Base-by-base conservation (phyloP, 352 stramenopile genomes). In the Blastocystis sp. region DNA sequence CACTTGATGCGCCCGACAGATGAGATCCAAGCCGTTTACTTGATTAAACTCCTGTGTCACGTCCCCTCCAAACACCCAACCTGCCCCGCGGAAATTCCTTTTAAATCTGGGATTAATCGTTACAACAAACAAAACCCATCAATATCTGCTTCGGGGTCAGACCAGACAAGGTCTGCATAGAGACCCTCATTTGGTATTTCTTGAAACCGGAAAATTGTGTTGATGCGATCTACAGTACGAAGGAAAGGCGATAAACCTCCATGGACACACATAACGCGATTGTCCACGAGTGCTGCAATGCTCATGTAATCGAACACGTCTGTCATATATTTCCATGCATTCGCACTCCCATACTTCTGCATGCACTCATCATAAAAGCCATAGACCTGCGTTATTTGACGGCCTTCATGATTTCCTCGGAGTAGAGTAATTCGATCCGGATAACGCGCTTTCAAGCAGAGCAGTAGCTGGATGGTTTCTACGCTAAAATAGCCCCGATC, bases 101-200 rank as follows among this genome's bases (percentile, higher is more conserved):
- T 79, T 7, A 34, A 87, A 87, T 18, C 76, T 87, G 76, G 5
- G 34, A 59, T 11, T 16, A 78, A 20, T 11, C 7, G 9, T 11
- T 11, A 75, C 4, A n/a, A 85, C 20, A 20, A 30, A 16, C 26
- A 16, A n/a, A 93, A 94, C 94, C 94, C 96, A 79, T 93, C 94
- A 87, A 96, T 94, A 90, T 95, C 97, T 76, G 98, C 95, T 90
- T 98, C 95, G 0, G 96, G 96, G 91, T 99, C 96, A 24, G 95
- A 97, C 96, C 96, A 99, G 91, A 99, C 96, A 90, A 99, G 94
- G 93, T 99, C 96, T 90, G 95, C 98, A 91, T 98, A 98, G 11
- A 96, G 95, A 76, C 96, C 96, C 91, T 96, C 94, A 87, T 98
- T 95, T 3, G 95, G 95, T 76, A 98, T 96, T 93, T 98, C 96